Percentiles rank a stretch among this genome's conserved stretches.
Conservation (phyloP, 129 eudicot genomes). For the Daucus carota region DNA sequence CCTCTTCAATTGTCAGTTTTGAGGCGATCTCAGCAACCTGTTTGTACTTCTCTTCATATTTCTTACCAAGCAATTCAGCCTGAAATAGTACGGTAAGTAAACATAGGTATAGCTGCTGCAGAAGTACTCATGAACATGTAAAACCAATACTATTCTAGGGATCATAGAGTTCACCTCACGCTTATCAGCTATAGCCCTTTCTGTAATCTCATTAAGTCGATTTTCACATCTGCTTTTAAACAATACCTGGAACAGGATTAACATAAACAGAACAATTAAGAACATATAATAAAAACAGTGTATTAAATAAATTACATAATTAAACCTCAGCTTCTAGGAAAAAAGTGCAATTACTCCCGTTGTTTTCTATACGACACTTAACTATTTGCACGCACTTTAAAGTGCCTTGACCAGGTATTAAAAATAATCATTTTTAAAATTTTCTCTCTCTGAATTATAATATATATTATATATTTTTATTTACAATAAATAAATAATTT, state of each 20-base stretch:
- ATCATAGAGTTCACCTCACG: conserved; percentile 52
- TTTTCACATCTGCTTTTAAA: conserved; percentile 97
- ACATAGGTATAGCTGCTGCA: neutral
- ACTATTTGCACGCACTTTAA: no score
- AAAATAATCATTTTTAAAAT: no score
- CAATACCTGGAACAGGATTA: conserved; percentile 45
- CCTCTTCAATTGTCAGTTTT: conserved; percentile 94
- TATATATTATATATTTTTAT: no score
- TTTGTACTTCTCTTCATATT: conserved; percentile 93
- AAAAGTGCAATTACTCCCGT: neutral
- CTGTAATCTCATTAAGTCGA: conserved; percentile 94
- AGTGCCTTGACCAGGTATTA: no score
- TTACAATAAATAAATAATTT: no score
- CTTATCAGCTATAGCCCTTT: conserved; percentile 90
- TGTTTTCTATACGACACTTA: no score
- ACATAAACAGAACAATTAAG: neutral
- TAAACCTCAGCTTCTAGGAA: neutral
- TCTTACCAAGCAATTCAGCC: conserved; percentile 85
- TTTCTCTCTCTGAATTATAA: no score
- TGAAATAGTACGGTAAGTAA: conserved; percentile 23
- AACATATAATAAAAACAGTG: neutral
- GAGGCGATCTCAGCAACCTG: conserved; percentile 93
- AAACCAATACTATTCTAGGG: conserved; percentile 8
- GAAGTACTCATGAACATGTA: neutral
- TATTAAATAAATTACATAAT: neutral